Conservation (phyloP, 148 eudicot genomes). For the Beta vulgaris region DNA sequence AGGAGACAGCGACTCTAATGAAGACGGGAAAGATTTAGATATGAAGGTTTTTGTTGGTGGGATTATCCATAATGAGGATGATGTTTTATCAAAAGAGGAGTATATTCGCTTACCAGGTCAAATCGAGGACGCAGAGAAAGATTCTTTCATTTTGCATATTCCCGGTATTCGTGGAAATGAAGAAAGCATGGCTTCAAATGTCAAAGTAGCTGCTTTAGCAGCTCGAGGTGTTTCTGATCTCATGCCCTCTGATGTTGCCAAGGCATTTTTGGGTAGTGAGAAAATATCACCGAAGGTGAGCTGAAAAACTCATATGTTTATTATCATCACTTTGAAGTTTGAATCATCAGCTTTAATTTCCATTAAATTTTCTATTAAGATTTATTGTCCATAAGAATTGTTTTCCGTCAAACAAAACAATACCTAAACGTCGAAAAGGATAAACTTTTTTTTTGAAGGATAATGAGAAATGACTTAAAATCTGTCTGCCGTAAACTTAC, state of each 20-base stretch:
- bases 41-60: slow-evolving; percentile 88
- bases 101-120: slow-evolving; percentile 71
- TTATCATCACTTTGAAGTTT: background rate
- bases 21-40: slow-evolving; percentile 60
- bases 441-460: no score
- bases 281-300: slow-evolving; percentile 79
- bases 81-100: slow-evolving; percentile 63
- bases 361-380: no score
- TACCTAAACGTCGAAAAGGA: no score
- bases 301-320: background rate
- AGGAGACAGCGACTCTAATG: slow-evolving; percentile 45
- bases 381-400: no score
- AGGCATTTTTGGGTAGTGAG: slow-evolving; percentile 63
- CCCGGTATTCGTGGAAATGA: slow-evolving; percentile 50
- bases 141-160: slow-evolving; percentile 79
- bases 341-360: background rate
- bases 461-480: background rate
- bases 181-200: slow-evolving; percentile 45
- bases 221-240: slow-evolving; percentile 72
- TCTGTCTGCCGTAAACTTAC: slow-evolving; percentile 8
- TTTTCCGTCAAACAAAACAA: no score
- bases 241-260: slow-evolving; percentile 95
- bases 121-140: slow-evolving; percentile 60
- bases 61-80: slow-evolving; percentile 72
- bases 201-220: slow-evolving; percentile 61